Evolutionary conservation across 371 early-diverging fungal genomes (phyloP).

Genomic region (Apophysomyces sp.): DNA sequence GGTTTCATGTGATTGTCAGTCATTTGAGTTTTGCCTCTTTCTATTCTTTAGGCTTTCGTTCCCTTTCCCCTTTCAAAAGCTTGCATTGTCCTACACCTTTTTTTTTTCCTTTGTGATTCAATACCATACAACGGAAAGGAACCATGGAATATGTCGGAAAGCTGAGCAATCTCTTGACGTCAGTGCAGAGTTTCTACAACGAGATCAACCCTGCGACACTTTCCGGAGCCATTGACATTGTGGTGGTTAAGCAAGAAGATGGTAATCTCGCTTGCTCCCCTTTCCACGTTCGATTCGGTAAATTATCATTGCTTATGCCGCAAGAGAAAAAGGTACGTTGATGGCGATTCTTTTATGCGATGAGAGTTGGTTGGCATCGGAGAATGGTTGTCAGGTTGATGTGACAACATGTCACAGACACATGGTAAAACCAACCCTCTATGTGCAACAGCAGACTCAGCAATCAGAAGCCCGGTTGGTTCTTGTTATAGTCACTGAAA

Average conservation of each 20-base stretch:
- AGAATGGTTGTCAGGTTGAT: neutral
- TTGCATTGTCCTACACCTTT: neutral
- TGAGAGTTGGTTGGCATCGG: neutral
- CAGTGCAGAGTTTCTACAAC: slow-evolving; percentile 90
- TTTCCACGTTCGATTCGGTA: slow-evolving; percentile 97
- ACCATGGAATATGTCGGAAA: slow-evolving; percentile 30
- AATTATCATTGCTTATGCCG: slow-evolving; percentile 89
- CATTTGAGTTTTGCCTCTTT: slow-evolving; percentile 1
- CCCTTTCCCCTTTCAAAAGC: neutral
- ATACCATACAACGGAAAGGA: neutral
- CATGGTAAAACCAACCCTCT: too few species aligned
- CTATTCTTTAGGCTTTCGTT: slow-evolving; percentile 2
- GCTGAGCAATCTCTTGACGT: slow-evolving; percentile 47
- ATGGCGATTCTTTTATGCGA: neutral
- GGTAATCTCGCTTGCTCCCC: slow-evolving; percentile 89
- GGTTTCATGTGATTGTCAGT: neutral
- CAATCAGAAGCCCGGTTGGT: neutral
- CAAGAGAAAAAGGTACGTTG: slow-evolving; percentile 70
- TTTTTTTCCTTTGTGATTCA: neutral
- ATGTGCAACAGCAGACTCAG: too few species aligned
- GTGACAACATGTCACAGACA: neutral
- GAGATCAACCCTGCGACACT: slow-evolving; percentile 96
- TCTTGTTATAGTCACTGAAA: slow-evolving; percentile 1
- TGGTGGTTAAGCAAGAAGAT: slow-evolving; percentile 82
- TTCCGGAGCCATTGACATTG: slow-evolving; percentile 97